A percentile compares a stretch with the other conserved stretches of the same genome.
These are phyloP conservation scores for Phytophthora citricola DNA, from an alignment of 352 stramenopile species.

Conservation along the genomic window DNA sequence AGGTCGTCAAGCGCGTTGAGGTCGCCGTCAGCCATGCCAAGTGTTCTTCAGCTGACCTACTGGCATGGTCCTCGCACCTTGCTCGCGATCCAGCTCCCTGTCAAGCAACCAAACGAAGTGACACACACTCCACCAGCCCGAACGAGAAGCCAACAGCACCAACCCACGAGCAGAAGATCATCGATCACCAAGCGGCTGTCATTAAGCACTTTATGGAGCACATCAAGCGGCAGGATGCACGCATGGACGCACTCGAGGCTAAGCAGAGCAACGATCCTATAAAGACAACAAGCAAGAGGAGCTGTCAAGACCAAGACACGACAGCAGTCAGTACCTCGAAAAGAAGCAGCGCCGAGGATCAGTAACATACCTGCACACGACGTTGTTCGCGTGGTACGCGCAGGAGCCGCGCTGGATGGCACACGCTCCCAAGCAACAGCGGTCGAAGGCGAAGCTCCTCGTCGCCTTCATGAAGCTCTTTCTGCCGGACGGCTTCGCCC, in stretches of 20 bases:
- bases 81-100: neutral
- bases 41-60: neutral
- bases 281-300: neutral
- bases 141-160: neutral
- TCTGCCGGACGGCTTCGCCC: slow-evolving; percentile 6
- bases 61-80: slow-evolving; percentile 11
- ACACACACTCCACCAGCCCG: neutral
- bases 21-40: neutral
- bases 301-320: neutral
- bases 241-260: slow-evolving; percentile 23
- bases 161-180: slow-evolving; percentile 10
- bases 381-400: slow-evolving; percentile 26
- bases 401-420: slow-evolving; percentile 3
- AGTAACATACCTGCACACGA: slow-evolving; percentile 9
- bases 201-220: slow-evolving; percentile 21
- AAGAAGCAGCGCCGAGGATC: slow-evolving; percentile 3
- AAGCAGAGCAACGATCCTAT: slow-evolving; percentile 10
- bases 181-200: slow-evolving; percentile 21
- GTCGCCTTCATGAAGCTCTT: slow-evolving; percentile 28
- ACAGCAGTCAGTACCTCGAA: slow-evolving; percentile 4
- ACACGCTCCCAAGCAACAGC: slow-evolving; percentile 7
- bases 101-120: neutral
- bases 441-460: slow-evolving; percentile 12
- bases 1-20: slow-evolving; percentile 8
- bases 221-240: slow-evolving; percentile 6